Base-by-base conservation (phyloP, 495 filamentous ascomycete genomes). In the Talaromyces proteolyticus region DNA sequence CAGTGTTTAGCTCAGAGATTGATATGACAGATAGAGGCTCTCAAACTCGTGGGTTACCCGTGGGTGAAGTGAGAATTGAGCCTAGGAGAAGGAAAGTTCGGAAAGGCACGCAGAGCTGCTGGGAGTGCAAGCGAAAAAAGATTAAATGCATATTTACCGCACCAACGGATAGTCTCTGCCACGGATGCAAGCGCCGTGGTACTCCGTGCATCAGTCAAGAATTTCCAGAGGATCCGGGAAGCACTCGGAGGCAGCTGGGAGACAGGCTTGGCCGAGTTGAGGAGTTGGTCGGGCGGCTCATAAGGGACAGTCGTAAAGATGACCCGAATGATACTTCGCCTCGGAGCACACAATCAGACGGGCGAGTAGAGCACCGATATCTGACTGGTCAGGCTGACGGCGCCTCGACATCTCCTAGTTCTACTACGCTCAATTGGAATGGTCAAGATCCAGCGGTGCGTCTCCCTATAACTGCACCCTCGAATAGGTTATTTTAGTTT, bases 161-260 rank as follows among this genome's bases (percentile, higher is more conserved):
- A 17, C 38, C 44, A 5, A 47, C 58, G 4, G 62, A 69, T 23
- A 40, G 57, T 14, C 58, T 61, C 37, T 80, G 77, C 51, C 55
- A 60, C 25, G 63, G 64, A 19, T 79, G 77, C 51, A 48, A 55
- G 25, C 58, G 68, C 37, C 68, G 73, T 1, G 49, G 57, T 21
- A 56, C 53, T 11, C 40, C 16, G 21, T 77, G 74, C 50, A 52
- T 73, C 45, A 61, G 68, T 50, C 74, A 77, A 50, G 70, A 72
- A 23, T 45, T 53, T 24, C 53, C 57, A 18, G 60, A 69, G 21
- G 17, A 44, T 22, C 44, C 47, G 10, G 29, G 47, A 20, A 34
- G 47, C 25, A 50, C 34, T 39, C 47, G 50, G 49, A 46, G 14
- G 29, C 8, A 10, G 14, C 43, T 64, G 26, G 52, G 54, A n/a